phyloP scores from a whole-genome alignment of 108 stramenopile species.

The Cyclostephanos invisitatus region DNA sequence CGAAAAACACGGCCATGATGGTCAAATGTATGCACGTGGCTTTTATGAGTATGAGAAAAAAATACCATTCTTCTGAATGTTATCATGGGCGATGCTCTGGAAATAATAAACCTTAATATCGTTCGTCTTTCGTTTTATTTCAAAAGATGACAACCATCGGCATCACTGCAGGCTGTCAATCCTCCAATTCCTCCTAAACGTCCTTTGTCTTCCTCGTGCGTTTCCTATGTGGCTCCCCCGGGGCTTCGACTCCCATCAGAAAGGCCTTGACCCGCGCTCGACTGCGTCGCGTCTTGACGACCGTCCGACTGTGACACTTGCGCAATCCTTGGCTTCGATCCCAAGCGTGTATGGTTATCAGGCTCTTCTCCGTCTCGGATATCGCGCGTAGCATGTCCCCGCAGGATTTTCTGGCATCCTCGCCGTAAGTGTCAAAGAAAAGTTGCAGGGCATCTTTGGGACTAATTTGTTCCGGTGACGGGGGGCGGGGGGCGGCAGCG shows the following conservation, averaged over 20 bases:
- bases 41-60: no score
- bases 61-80: no score
- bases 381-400: constrained; percentile 20
- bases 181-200: neutral
- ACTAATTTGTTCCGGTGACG: neutral
- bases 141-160: neutral
- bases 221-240: constrained; percentile 19
- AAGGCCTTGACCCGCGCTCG: constrained; percentile 39
- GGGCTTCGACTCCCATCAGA: constrained; percentile 25
- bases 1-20: no score
- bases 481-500: neutral
- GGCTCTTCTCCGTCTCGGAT: constrained; percentile 22
- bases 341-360: constrained; percentile 38
- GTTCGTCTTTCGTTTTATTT: neutral
- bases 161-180: neutral
- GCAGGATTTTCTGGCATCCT: constrained; percentile 19
- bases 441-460: constrained; percentile 17
- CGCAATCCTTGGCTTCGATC: constrained; percentile 32
- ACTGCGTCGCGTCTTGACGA: constrained; percentile 41
- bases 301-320: constrained; percentile 42
- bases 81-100: no score
- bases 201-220: constrained; percentile 10
- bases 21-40: no score
- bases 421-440: constrained; percentile 29
- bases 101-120: no score